phyloP scores from a whole-genome alignment of 1,139 yeast species.

The Saccharomyces hybrid region DNA sequence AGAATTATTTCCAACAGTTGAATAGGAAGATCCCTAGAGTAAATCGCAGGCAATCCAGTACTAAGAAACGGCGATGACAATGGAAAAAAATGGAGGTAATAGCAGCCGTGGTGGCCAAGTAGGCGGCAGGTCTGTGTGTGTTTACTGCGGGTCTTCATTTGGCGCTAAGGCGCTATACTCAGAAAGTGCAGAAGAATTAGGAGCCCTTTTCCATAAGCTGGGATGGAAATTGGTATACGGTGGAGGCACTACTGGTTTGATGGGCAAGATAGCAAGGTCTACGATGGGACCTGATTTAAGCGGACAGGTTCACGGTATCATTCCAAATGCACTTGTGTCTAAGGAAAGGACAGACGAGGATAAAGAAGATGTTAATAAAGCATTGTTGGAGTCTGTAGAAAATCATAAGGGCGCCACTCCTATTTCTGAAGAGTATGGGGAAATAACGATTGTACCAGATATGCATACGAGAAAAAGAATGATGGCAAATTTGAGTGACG shows the following conservation, averaged over 20 bases:
- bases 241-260: constrained; percentile 79
- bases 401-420: constrained; percentile 56
- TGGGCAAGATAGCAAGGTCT: constrained; percentile 80
- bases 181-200: constrained; percentile 51
- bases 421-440: constrained; percentile 62
- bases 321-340: constrained; percentile 73
- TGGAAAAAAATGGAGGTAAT: neutral
- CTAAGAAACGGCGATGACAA: neutral
- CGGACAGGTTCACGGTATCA: constrained; percentile 79
- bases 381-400: constrained; percentile 38
- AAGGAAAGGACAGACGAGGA: constrained; percentile 53
- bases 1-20: neutral
- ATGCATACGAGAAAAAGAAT: constrained; percentile 85
- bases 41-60: neutral
- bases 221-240: constrained; percentile 82
- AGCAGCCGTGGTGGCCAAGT: neutral
- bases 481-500: constrained; percentile 85
- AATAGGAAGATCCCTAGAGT: neutral
- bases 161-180: constrained; percentile 52
- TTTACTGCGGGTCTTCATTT: constrained; percentile 78
- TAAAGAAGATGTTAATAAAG: constrained; percentile 40
- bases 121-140: constrained; percentile 50
- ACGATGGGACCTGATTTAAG: constrained; percentile 47
- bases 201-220: constrained; percentile 47
- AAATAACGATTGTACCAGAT: constrained; percentile 73